Base-by-base conservation (phyloP, 345 rosid genomes). In the Aquilaria yunnanensis region DNA sequence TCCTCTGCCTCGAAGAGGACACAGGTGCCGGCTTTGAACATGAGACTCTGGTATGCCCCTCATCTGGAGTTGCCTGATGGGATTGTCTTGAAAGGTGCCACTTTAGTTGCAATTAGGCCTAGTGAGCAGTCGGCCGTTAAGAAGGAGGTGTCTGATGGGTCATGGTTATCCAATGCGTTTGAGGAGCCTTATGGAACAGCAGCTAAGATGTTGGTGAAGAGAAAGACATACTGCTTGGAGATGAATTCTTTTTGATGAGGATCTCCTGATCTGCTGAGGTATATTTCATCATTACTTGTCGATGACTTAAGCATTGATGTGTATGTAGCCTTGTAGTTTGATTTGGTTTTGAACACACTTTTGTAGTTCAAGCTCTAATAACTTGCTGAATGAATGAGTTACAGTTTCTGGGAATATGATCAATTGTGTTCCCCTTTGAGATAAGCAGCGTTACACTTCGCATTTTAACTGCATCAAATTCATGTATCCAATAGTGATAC, bases 41-140 rank as follows among this genome's bases (percentile, higher is more conserved):
- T 95, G 97, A 81, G 96, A 62, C 87, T 95, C 0, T 95, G 99
- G 97, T 95, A 95, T 72, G 96, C 97, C 3, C 97, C 96, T 2
- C 75, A 70, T 1, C 62, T 95, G 77, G 96, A 91, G 47, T 76
- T 95, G 75, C 90, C 94, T 7, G 74, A 85, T 71, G 97, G 99
- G 71, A 67, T 78, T 71, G 90, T 91, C 59, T 66, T 95, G 57
- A 77, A 83, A 60, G 99, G 99, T 56, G 97, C 97, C 14, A 87
- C 99, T 37, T 70, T 95, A 72, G 97, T 95, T 37, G 99, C 99
- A 1, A 91, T 95, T 52, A 80, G 90, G 69, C 99, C 97, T 2
- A 91, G 90, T 5, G 99, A 87, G 48, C 85, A 77, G 61, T 68
- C 83, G 53, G 70, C 64, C 8, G 59, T 73, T 8, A 90, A 83